A percentile compares a stretch with the other conserved stretches of the same genome.
These are phyloP conservation scores for Stemphylium vesicarium DNA, from an alignment of 2,329 filamentous ascomycete genomes.

Conservation along the genomic window DNA sequence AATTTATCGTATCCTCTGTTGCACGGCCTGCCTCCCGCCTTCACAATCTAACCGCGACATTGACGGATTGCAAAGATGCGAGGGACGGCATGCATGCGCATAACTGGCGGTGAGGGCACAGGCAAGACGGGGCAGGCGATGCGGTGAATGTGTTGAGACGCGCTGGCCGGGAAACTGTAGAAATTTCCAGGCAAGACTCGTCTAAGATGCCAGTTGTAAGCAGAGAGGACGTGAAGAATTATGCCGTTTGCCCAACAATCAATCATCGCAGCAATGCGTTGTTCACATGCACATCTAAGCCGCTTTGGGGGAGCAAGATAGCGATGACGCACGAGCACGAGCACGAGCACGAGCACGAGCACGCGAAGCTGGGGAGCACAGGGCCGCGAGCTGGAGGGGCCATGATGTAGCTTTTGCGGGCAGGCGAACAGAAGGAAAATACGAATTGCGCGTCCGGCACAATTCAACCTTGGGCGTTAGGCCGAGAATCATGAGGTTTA, in stretches of 20 bases:
- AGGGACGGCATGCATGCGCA: conserved; percentile 5
- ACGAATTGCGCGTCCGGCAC: conserved; percentile 17
- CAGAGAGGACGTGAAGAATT: conserved; percentile 9
- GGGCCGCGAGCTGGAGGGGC: conserved; percentile 25
- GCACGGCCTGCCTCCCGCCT: background rate
- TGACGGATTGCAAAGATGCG: background rate
- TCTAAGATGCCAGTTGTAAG: no score
- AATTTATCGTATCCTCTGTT: background rate
- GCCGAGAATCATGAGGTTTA: background rate
- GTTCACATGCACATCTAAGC: background rate
- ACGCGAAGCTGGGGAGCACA: conserved; percentile 5
- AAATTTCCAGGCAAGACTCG: no score
- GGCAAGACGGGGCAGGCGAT: conserved; percentile 10
- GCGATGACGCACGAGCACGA: conserved; percentile 10
- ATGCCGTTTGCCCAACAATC: conserved; percentile 6
- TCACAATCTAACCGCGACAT: background rate
- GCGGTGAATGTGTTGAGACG: conserved; percentile 26
- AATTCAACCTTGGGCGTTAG: conserved; percentile 19
- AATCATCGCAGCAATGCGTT: background rate
- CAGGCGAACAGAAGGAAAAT: background rate
- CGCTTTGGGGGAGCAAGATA: background rate
- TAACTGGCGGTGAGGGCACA: conserved; percentile 29
- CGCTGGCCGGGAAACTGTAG: background rate
- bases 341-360: background rate
- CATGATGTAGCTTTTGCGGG: conserved; percentile 4